phyloP scores from a whole-genome alignment of 257 asterid genomes.

The Fraxinus americana region DNA sequence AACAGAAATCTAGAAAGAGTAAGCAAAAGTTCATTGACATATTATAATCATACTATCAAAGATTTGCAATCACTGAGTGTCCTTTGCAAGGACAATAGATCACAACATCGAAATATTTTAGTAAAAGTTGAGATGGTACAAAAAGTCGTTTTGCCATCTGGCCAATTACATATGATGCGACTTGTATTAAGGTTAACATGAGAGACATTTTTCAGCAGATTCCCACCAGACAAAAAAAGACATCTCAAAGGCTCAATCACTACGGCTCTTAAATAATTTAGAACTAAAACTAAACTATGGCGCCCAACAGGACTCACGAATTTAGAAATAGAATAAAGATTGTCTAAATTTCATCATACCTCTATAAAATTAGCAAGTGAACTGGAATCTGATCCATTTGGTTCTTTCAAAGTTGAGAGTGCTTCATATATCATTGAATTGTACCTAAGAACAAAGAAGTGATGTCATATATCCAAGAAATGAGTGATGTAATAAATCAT shows the following conservation, averaged over 20 bases:
- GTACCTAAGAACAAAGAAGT: slow-evolving; percentile 53
- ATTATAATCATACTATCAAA: too few species aligned
- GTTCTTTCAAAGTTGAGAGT: slow-evolving; percentile 60
- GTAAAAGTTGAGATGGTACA: not conserved
- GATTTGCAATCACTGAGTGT: too few species aligned
- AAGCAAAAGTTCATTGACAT: too few species aligned
- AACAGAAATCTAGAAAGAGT: too few species aligned
- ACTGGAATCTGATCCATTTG: slow-evolving; percentile 67
- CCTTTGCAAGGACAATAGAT: too few species aligned
- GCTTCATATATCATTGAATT: slow-evolving; percentile 74
- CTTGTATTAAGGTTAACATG: not conserved
- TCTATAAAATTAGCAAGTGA: slow-evolving; percentile 69
- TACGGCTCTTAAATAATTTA: not conserved
- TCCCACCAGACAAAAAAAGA: not conserved
- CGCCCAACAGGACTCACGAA: not conserved
- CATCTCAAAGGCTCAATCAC: not conserved
- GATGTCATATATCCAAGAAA: slow-evolving; percentile 15
- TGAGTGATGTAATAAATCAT: slow-evolving; percentile 8
- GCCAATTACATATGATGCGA: not conserved
- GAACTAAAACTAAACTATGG: too few species aligned
- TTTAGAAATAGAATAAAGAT: not conserved
- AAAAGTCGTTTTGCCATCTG: not conserved
- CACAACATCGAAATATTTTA: too few species aligned
- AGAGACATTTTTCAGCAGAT: not conserved
- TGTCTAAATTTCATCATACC: slow-evolving; percentile 40